phyloP scores from a whole-genome alignment of 2,329 filamentous ascomycete genomes.

The Xylariales sp. region DNA sequence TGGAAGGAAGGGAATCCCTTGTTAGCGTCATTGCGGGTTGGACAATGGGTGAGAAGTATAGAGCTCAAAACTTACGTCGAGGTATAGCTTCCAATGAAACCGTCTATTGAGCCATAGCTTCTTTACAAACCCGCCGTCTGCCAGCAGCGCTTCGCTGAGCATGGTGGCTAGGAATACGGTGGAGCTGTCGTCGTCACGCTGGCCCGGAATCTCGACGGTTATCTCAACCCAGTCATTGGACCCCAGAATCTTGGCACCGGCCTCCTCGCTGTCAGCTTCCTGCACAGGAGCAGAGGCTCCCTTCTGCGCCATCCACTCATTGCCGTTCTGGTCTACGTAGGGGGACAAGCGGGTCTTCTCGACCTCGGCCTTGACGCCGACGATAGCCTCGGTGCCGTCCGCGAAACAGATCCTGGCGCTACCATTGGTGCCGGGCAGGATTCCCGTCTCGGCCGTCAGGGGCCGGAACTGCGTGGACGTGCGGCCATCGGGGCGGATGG shows the following conservation, averaged over 20 bases:
- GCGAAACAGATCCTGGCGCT: constrained; percentile 91
- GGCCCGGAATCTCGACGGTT: constrained; percentile 85
- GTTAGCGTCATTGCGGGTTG: not conserved
- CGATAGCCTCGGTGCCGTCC: constrained; percentile 92
- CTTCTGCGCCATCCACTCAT: constrained; percentile 24
- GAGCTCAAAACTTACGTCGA: constrained; percentile 72
- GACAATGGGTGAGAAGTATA: too few relatives aligned
- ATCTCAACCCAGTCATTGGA: constrained; percentile 79
- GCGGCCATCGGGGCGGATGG: constrained; percentile 86
- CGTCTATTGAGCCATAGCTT: constrained; percentile 81
- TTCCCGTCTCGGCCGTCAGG: constrained; percentile 82
- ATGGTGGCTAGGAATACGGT: constrained; percentile 85
- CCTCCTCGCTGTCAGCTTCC: constrained; percentile 31
- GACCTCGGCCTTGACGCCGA: constrained; percentile 92
- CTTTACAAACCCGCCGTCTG: constrained; percentile 63
- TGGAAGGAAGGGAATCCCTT: constrained; percentile 4
- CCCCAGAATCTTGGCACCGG: constrained; percentile 29
- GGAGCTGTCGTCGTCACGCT: constrained; percentile 84
- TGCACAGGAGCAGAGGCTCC: too few relatives aligned
- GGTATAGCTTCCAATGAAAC: constrained; percentile 95
- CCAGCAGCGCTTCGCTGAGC: constrained; percentile 81
- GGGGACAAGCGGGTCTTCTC: constrained; percentile 56
- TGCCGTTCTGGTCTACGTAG: constrained; percentile 11
- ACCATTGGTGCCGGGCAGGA: constrained; percentile 85
- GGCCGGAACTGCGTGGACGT: constrained; percentile 83